Conservation (phyloP, 176 grass and related monocot species). For the Pharus latifolius region DNA sequence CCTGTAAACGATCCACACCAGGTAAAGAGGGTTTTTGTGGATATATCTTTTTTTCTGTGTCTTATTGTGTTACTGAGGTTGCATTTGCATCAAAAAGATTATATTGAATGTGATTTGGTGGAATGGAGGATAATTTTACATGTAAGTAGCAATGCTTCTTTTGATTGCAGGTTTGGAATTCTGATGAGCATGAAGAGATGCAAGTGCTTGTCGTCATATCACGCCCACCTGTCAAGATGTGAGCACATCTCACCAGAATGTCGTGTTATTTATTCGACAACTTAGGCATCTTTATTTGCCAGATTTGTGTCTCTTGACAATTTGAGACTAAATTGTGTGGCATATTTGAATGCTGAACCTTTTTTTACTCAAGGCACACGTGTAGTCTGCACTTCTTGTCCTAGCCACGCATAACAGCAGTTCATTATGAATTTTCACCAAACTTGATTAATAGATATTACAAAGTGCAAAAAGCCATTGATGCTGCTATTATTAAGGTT, state of each 20-base stretch:
- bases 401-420: neutral
- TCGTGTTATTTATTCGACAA: neutral
- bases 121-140: neutral
- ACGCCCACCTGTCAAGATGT: slow-evolving; percentile 81
- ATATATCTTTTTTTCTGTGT: neutral
- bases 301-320: too few species aligned
- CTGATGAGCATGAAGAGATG: slow-evolving; percentile 67
- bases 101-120: neutral
- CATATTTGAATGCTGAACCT: too few species aligned
- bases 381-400: neutral
- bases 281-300: too few species aligned
- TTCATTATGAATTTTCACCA: too few species aligned
- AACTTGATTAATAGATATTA: neutral
- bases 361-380: neutral
- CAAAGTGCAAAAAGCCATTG: neutral
- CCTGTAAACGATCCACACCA: slow-evolving; percentile 90
- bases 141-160: neutral
- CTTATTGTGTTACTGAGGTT: too few species aligned
- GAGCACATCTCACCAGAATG: slow-evolving; percentile 20
- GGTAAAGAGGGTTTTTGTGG: slow-evolving; percentile 20
- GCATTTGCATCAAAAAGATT: too few species aligned
- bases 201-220: slow-evolving; percentile 87
- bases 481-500: neutral
- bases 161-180: slow-evolving; percentile 67
- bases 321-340: neutral